Base-by-base conservation (phyloP, 768 basidiomycete genomes). In the Lactarius sp. region DNA sequence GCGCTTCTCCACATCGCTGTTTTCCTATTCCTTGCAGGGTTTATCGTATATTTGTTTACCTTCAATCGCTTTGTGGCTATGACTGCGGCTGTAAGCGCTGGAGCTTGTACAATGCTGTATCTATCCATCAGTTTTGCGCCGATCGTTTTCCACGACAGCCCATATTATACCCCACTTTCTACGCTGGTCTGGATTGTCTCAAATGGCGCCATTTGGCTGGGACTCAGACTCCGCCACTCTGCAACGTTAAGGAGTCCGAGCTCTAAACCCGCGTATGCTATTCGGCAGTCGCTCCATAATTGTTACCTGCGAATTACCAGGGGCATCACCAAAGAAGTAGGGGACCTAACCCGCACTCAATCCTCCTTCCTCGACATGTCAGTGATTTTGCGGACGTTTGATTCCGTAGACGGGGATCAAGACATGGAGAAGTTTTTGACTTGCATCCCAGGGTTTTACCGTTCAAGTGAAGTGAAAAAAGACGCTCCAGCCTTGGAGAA, bases 1-100 rank as follows among this genome's bases (percentile, higher is more conserved):
- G 5, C 44, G 46, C 20, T 53, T 22, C 31, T 63, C 31, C 62
- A 63, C 18, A 18, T 47, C 8, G 52, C 62, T 27, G 47, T 63
- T n/a, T 39, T 59, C 3, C 41, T 49, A 27, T 27, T 27, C 27
- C 27, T 27, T 27, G 27, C 27, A 27, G 27, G 27, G 27, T 27
- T 27, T 27, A 6, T 57, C 51, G 33, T 52, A 52, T 52, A 31
- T 34, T 13, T 52, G 7, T 52, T 52, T 18, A 34, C 18, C 13
- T 20, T 52, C 31, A 52, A 49, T 55, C 18, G n/a, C 37, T n/a
- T 1, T 52, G 16, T 14, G 20, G 56, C 37, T 18, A 6, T 7
- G 61, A 34, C 34, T 33, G 36, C 3, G 0, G 36, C 36, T 2
- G 53, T 1, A 12, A 59, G 46, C 27, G 4, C 59, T 13, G 56